Conservation (phyloP, 2,329 filamentous ascomycete species). For the Talaromyces sp. region DNA sequence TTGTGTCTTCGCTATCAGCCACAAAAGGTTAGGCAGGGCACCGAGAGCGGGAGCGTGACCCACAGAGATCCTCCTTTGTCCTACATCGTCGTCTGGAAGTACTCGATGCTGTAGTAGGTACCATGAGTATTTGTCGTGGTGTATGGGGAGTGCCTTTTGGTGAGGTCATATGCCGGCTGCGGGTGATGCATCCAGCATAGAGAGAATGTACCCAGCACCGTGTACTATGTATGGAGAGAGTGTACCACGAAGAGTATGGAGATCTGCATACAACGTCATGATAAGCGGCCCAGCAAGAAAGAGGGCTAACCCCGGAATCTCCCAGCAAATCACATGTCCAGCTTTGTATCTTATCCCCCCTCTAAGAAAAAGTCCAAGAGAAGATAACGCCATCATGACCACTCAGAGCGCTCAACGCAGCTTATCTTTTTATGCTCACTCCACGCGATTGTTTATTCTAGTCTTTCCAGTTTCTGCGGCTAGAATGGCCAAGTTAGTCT, state of each 20-base stretch:
- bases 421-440: neutral
- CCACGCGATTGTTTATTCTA: neutral
- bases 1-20: neutral
- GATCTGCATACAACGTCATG: slow-evolving; percentile 14
- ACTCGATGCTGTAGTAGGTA: neutral
- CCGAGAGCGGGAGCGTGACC: neutral
- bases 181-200: neutral
- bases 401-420: neutral
- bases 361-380: neutral
- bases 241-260: neutral
- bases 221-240: neutral
- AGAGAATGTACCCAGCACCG: neutral
- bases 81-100: no score
- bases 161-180: neutral
- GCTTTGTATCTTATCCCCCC: neutral
- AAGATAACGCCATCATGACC: slow-evolving; percentile 6
- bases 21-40: neutral
- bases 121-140: neutral
- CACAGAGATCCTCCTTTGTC: neutral
- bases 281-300: neutral
- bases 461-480: neutral
- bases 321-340: neutral
- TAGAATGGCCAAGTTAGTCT: neutral
- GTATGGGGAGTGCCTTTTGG: neutral
- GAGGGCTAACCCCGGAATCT: neutral